Base-by-base conservation (phyloP, 73 alveolate genomes). In the Durusdinium trenchii region DNA sequence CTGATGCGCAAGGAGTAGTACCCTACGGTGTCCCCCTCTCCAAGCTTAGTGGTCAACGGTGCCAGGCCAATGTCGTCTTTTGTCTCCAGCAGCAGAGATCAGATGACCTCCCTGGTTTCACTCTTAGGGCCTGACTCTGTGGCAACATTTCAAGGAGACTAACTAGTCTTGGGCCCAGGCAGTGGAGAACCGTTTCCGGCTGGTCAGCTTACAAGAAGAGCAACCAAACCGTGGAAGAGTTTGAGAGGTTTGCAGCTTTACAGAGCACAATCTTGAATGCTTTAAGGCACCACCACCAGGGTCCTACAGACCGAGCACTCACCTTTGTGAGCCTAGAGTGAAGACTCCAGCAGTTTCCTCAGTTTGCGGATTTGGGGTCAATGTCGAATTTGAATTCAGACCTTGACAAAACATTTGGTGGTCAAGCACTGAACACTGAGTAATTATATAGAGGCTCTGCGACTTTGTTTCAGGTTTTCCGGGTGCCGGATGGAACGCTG, bases 61-160 rank as follows among this genome's bases (percentile, higher is more conserved):
- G 26, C 50, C 87, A 91, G 98, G 98, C 98, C 98, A 2, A 91
- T 91, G 98, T 91, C 98, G 5, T 91, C 98, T 78, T 91, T 91
- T 46, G 89, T 91, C 47, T 91, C 98, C 57, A 91, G 90, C 52
- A 91, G 90, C 89, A 62, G 98, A 42, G 98, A 91, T 57, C 85
- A 91, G 76, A 52, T 91, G 79, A 91, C 47, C 45, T 54, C 98
- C 12, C 61, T 91, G 90, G 98, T 57, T 3, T 54, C 73, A 35
- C 42, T n/a, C 92, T 48, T n/a, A 32, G 92, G 20, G 45, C 42
- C n/a, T 18, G 32, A 40, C 78, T 45, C 79, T 67, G 79, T 32
- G n/a, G n/a, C 32, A n/a, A n/a, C n/a, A n/a, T n/a, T n/a, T n/a
- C n/a, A n/a, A n/a, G n/a, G n/a, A n/a, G n/a, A n/a, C 85, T 54